A percentile compares a stretch with the other conserved stretches of the same genome.
phyloP scores from a whole-genome alignment of 495 filamentous ascomycete species.

The Ascodesmis nigricans region DNA sequence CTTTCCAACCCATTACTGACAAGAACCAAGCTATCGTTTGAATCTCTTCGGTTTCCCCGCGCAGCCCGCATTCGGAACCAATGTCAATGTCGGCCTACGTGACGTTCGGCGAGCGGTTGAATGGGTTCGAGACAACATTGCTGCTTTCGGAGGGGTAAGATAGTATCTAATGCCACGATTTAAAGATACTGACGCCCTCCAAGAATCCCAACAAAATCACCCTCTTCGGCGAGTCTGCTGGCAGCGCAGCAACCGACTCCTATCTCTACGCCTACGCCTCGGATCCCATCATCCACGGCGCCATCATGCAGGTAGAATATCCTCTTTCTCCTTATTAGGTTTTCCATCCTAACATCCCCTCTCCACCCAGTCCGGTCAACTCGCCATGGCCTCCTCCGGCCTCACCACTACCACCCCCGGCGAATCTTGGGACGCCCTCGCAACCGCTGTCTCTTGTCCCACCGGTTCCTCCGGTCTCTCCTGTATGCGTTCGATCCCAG shows the following conservation, averaged over 20 bases:
- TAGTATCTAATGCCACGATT: background rate
- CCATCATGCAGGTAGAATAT: constrained; percentile 26
- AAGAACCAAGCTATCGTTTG: too few species aligned
- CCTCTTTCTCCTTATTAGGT: too few species aligned
- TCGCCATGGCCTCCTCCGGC: background rate
- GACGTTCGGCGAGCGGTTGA: constrained; percentile 49
- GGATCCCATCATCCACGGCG: constrained; percentile 26
- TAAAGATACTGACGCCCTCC: background rate
- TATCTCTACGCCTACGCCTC: constrained; percentile 18
- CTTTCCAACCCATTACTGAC: too few species aligned
- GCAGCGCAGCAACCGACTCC: constrained; percentile 38
- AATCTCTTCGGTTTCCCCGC: constrained; percentile 42
- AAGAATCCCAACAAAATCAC: constrained; percentile 37
- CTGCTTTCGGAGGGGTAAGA: constrained; percentile 36
- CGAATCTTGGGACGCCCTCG: background rate
- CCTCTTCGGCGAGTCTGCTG: constrained; percentile 46
- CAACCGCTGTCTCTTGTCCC: background rate
- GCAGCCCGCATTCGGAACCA: constrained; percentile 26
- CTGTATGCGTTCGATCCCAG: constrained; percentile 2
- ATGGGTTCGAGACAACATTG: constrained; percentile 47
- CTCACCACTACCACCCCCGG: constrained; percentile 22
- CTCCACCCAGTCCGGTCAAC: constrained; percentile 1
- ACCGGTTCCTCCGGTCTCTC: background rate
- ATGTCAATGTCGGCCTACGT: constrained; percentile 38
- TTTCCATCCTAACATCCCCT: too few species aligned